A percentile compares a stretch with the other conserved stretches of the same genome.
phyloP scores from a whole-genome alignment of 768 basidiomycete species.

The Ephemerocybe angulata region DNA sequence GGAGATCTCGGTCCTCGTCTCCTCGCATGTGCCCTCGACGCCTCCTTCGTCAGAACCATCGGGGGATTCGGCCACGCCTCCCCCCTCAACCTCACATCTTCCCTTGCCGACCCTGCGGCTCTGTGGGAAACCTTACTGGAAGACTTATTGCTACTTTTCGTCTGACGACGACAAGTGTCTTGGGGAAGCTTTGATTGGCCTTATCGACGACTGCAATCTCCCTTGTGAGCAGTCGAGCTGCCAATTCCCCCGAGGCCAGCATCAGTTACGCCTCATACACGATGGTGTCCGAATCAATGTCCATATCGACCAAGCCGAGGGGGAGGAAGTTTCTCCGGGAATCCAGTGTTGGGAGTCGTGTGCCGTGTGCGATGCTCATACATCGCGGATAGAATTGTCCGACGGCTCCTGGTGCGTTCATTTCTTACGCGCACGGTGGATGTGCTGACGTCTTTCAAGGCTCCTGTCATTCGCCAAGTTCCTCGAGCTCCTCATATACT shows the following conservation, averaged over 20 bases:
- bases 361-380: slow-evolving; percentile 38
- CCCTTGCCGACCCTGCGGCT: slow-evolving; percentile 19
- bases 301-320: slow-evolving; percentile 15
- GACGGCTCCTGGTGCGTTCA: slow-evolving; percentile 56
- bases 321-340: slow-evolving; percentile 14
- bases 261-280: slow-evolving; percentile 45
- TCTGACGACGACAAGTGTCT: slow-evolving; percentile 33
- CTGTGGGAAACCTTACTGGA: slow-evolving; percentile 48
- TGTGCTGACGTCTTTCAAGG: slow-evolving; percentile 25
- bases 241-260: slow-evolving; percentile 32
- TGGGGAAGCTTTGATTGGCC: slow-evolving; percentile 39
- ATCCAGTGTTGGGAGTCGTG: slow-evolving; percentile 51
- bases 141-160: slow-evolving; percentile 49
- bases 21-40: slow-evolving; percentile 33
- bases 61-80: background rate
- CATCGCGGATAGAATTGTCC: slow-evolving; percentile 33
- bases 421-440: too few species aligned
- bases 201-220: slow-evolving; percentile 27
- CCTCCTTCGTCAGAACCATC: background rate
- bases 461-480: slow-evolving; percentile 57
- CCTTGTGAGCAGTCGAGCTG: slow-evolving; percentile 38
- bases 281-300: slow-evolving; percentile 29
- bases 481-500: slow-evolving; percentile 51
- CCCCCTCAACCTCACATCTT: slow-evolving; percentile 12
- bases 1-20: slow-evolving; percentile 48